phyloP scores from a whole-genome alignment of 768 basidiomycete genomes.

The Neoboletus brunneissimus region DNA sequence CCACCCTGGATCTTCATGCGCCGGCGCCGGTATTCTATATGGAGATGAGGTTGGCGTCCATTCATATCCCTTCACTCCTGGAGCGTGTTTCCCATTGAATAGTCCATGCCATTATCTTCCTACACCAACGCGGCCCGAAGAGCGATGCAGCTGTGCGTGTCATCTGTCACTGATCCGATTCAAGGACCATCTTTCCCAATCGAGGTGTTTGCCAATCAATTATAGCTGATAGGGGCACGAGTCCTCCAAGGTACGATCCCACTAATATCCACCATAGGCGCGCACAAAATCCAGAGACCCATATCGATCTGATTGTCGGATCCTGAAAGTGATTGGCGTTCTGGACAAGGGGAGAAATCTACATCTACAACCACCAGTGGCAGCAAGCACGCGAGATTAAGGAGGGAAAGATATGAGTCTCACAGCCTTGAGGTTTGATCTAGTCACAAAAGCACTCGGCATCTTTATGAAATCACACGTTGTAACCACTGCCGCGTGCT shows the following conservation, averaged over 20 bases:
- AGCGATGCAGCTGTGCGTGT: background rate
- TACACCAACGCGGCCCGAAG: background rate
- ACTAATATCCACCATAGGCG: conserved; percentile 5
- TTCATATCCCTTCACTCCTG: background rate
- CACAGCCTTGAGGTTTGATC: background rate
- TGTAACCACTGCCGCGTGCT: conserved; percentile 6
- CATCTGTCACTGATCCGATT: conserved; percentile 2
- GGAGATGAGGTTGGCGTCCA: background rate
- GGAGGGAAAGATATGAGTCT: background rate
- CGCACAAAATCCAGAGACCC: background rate
- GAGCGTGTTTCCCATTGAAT: background rate
- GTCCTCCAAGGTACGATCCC: background rate
- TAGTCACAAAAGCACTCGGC: background rate
- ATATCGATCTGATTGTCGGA: conserved; percentile 2
- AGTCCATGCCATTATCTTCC: background rate
- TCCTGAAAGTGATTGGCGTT: conserved; percentile 9
- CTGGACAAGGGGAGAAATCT: background rate
- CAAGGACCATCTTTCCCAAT: background rate
- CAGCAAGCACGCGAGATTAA: background rate
- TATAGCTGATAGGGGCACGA: background rate
- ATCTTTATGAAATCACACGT: background rate
- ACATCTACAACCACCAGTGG: background rate
- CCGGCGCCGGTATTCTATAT: background rate
- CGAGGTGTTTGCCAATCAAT: background rate
- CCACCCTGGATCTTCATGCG: background rate